Percentiles rank a stretch among this genome's conserved stretches.
Conservation (phyloP, 257 asterid species). For the Plantago major region DNA sequence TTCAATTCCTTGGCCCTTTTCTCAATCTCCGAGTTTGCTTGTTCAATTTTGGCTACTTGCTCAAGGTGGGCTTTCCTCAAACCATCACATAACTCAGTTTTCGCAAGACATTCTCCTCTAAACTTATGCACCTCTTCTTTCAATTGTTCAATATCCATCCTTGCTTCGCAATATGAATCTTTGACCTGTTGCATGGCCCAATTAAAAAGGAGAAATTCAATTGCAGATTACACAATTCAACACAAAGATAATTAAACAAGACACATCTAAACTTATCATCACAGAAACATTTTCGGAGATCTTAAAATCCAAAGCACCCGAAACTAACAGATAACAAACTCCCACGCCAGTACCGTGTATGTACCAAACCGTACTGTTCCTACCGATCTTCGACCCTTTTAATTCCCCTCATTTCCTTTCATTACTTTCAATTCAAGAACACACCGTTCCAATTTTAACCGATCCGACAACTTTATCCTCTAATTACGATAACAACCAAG, state of each 20-base stretch:
- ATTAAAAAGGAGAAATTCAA: slow-evolving; percentile 7
- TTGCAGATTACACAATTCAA: not conserved
- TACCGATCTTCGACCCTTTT: too few relatives aligned
- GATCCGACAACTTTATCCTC: too few relatives aligned
- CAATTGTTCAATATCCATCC: slow-evolving; percentile 30
- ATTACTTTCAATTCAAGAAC: too few relatives aligned
- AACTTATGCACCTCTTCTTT: slow-evolving; percentile 28
- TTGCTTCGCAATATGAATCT: not conserved
- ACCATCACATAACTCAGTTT: slow-evolving; percentile 25
- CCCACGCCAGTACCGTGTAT: too few relatives aligned
- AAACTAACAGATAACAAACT: not conserved
- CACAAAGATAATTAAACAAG: not conserved
- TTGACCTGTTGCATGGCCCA: slow-evolving; percentile 1
- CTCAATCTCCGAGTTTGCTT: slow-evolving; percentile 30
- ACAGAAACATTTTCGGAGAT: not conserved
- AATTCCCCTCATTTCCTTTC: too few relatives aligned
- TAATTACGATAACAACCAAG: too few relatives aligned
- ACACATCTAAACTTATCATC: not conserved
- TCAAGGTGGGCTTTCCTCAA: slow-evolving; percentile 33
- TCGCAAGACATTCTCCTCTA: slow-evolving; percentile 28
- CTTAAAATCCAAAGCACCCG: not conserved
- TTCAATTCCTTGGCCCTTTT: slow-evolving; percentile 30
- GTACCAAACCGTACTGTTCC: too few relatives aligned
- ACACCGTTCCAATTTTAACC: too few relatives aligned
- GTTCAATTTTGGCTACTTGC: slow-evolving; percentile 25